Base-by-base conservation (phyloP, 805 yeast species). In the Hanseniaspora vineae region DNA sequence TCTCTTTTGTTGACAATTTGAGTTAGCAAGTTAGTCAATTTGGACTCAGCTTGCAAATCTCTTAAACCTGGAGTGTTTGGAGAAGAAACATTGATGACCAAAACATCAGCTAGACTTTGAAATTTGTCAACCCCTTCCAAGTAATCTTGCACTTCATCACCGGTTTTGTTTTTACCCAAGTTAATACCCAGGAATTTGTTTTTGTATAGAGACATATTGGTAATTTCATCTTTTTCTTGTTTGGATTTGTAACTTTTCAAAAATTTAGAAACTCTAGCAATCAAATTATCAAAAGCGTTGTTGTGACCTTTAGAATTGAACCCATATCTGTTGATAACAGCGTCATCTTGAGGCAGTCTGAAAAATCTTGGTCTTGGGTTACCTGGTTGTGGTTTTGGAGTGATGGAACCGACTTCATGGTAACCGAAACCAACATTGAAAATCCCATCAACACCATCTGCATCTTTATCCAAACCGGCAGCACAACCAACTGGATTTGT, bases 51-150 rank as follows among this genome's bases (percentile, higher is more conserved):
- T 68, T 90, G 97, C 55, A 90, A 73, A 55, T 80, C 85, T 58
- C 97, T 77, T 55, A 90, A 73, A 2, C 97, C 97, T 4, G 97
- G 97, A 1, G 97, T 90, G 61, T 90, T 90, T 46, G 97, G 97
- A 44, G 95, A 84, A 1, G 96, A 87, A 13, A 90, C 96, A 58
- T 90, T 90, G 53, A 90, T 77, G 17, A 90, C 90, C 51, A 90
- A 69, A 8, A 85, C 88, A 65, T 90, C 97, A 4, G 97, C 96
- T 55, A 71, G 78, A 12, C 80, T 77, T 12, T 94, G 95, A 54
- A 90, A 77, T 47, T 80, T 72, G 50, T 77, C 77, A 23, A 90
- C 95, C 51, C 97, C 97, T 54, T 75, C 70, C 44, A 84, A 77
- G 58, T 87, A 90, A 64, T 90, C 97, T 49, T 80, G 70, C 49